Evolutionary conservation across 306 rosid genomes (phyloP).

Genomic region (Begonia fuchsioides): DNA sequence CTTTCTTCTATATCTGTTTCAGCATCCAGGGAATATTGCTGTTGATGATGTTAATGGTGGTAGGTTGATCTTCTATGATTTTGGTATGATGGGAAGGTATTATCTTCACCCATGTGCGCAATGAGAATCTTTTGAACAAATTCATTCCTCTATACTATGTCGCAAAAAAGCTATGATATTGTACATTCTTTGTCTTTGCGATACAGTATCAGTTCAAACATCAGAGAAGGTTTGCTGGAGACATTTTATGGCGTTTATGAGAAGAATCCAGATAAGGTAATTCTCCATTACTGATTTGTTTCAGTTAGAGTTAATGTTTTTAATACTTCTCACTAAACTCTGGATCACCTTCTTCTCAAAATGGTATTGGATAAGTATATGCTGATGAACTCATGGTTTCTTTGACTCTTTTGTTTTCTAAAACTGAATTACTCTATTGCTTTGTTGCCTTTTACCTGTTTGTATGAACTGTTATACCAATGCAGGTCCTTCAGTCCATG

Average conservation of each 20-base stretch:
- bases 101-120: conserved; percentile 8
- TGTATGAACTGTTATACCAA: conserved; percentile 13
- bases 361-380: too few relatives aligned
- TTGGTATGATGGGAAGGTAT: conserved; percentile 99
- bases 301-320: too few relatives aligned
- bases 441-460: conserved; percentile 9
- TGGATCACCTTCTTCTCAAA: too few relatives aligned
- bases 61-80: conserved; percentile 96
- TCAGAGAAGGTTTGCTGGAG: conserved; percentile 92
- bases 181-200: conserved; percentile 10
- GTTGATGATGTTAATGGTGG: conserved; percentile 99
- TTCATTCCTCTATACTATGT: neutral
- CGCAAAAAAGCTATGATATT: too few relatives aligned
- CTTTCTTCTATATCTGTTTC: conserved; percentile 13
- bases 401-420: too few relatives aligned
- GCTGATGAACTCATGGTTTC: too few relatives aligned
- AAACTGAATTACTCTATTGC: too few relatives aligned
- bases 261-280: conserved; percentile 93
- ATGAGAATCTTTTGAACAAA: neutral
- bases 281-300: conserved; percentile 1
- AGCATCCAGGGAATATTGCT: conserved; percentile 99
- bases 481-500: conserved; percentile 96
- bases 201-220: conserved; percentile 84
- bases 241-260: conserved; percentile 88
- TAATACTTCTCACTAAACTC: too few relatives aligned